A percentile compares a stretch with the other conserved stretches of the same genome.
Conservation (phyloP, 2,329 filamentous ascomycete genomes). For the Cyphellophora attinorum region DNA sequence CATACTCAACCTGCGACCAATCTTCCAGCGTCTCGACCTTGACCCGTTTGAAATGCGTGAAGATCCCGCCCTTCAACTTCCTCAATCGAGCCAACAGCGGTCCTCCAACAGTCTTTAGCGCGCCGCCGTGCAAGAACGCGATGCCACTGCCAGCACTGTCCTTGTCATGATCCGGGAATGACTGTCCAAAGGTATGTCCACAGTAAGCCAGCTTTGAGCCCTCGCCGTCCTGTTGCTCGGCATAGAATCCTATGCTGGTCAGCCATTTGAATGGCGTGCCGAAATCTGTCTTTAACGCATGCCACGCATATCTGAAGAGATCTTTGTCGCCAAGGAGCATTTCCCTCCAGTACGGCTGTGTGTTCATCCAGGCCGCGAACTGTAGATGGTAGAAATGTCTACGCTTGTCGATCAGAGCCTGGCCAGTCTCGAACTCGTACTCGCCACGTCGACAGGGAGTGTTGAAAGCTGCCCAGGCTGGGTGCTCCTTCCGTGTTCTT, state of each 20-base stretch:
- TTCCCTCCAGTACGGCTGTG: too few relatives aligned
- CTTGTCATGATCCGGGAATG: slow-evolving; percentile 27
- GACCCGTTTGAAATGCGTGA: too few relatives aligned
- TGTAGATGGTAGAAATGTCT: slow-evolving; percentile 29
- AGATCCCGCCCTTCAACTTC: too few relatives aligned
- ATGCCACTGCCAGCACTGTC: too few relatives aligned
- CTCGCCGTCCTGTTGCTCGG: slow-evolving; percentile 15
- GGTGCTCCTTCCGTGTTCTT: slow-evolving; percentile 22
- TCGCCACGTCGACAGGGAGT: slow-evolving; percentile 26
- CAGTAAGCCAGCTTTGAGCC: too few relatives aligned
- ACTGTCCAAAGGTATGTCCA: slow-evolving; percentile 25
- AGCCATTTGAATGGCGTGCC: slow-evolving; percentile 23
- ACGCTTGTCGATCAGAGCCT: slow-evolving; percentile 27
- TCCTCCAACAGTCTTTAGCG: slow-evolving; percentile 25
- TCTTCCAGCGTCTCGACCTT: too few relatives aligned
- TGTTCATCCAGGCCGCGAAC: slow-evolving; percentile 24
- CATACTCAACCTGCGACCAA: too few relatives aligned
- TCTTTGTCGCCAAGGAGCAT: slow-evolving; percentile 30
- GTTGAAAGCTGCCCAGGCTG: slow-evolving; percentile 26
- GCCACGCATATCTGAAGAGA: slow-evolving; percentile 26
- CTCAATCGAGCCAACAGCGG: too few relatives aligned
- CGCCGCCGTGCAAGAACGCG: slow-evolving; percentile 25
- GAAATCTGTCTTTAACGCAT: slow-evolving; percentile 24
- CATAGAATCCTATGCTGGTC: slow-evolving; percentile 21
- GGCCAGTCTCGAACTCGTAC: slow-evolving; percentile 26